Percentiles rank a stretch among this genome's conserved stretches.
phyloP scores from a whole-genome alignment of 2,329 filamentous ascomycete genomes.

The Ascochyta pisi region DNA sequence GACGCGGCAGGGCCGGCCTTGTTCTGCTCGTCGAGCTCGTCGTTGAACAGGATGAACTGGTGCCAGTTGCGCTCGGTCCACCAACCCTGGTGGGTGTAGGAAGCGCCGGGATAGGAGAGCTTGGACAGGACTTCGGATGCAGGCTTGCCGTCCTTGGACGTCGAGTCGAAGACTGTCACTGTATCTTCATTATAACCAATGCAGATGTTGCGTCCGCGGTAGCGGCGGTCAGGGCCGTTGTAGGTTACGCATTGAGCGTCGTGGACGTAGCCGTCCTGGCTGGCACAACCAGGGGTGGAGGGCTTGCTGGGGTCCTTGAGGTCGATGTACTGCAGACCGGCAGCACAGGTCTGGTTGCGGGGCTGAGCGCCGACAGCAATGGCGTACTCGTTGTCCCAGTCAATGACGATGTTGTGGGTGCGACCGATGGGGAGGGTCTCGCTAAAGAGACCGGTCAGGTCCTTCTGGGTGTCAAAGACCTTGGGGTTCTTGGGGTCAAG shows the following conservation, averaged over 20 bases:
- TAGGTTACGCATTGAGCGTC: conserved; percentile 66
- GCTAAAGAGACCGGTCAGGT: conserved; percentile 39
- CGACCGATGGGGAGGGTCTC: conserved; percentile 38
- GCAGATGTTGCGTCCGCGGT: conserved; percentile 61
- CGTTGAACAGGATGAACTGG: conserved; percentile 44
- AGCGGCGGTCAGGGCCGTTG: conserved; percentile 58
- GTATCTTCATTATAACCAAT: conserved; percentile 63
- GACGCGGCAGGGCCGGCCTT: conserved; percentile 38
- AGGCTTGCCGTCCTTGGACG: conserved; percentile 59
- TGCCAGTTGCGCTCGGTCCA: conserved; percentile 51
- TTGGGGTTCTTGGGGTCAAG: conserved; percentile 42
- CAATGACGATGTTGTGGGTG: conserved; percentile 50
- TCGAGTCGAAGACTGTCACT: conserved; percentile 60
- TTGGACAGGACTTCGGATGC: conserved; percentile 64
- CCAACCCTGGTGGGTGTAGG: conserved; percentile 67
- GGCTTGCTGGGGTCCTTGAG: conserved; percentile 62
- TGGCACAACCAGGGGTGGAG: conserved; percentile 59
- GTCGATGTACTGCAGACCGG: conserved; percentile 65
- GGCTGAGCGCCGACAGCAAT: conserved; percentile 45
- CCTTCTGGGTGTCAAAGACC: conserved; percentile 38
- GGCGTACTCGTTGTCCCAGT: conserved; percentile 44
- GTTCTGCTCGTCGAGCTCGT: conserved; percentile 43
- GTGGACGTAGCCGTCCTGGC: conserved; percentile 65
- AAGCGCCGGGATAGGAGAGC: conserved; percentile 61
- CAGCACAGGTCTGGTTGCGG: conserved; percentile 52